Base-by-base conservation (phyloP, 202 grass and related monocot species). In the Zizania palustris region DNA sequence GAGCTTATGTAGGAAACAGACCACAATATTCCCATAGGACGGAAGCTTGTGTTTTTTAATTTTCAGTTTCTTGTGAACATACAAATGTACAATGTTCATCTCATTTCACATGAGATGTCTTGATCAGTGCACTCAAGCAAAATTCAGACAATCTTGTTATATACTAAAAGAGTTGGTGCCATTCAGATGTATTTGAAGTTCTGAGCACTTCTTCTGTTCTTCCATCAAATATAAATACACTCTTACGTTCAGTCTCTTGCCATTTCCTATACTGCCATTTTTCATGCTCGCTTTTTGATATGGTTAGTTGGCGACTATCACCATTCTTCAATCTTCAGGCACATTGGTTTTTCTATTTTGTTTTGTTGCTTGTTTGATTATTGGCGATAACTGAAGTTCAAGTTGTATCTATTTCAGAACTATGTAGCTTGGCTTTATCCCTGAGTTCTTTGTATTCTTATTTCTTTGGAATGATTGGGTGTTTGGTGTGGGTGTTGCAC, bases 71-170 rank as follows among this genome's bases (percentile, higher is more conserved):
- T 78, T 7, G 3, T 65, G 49, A 57, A 13, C 13, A 51, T 85
- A 61, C 34, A 54, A 57, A 13, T 9, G 43, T 85, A 61, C 34
- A 54, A 57, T 54, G 35, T 49, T 63, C 10, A 81, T 40, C 3
- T 11, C 60, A 65, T 3, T 0, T 78, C 34, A 16, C 13, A 14
- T 54, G 53, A 74, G 19, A 60, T 54, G 45, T 63, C 78, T 48
- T 77, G 51, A 77, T 77, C 50, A 41, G 71, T 57, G 67, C 35
- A 48, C 50, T 76, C 11, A 21, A 64, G 60, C 28, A 45, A 71
- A 69, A 63, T 45, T 18, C 12, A 69, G 56, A 54, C 46, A 38
- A 55, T 75, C 7, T 56, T 39, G 4, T 55, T 44, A 3, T 53
- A 21, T 56, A 45, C 16, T 6, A 6, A 34, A 69, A 76, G 9